Percentiles rank a stretch among this genome's conserved stretches.
phyloP scores from a whole-genome alignment of 2,329 filamentous ascomycete species.

The Fusarium sp. region DNA sequence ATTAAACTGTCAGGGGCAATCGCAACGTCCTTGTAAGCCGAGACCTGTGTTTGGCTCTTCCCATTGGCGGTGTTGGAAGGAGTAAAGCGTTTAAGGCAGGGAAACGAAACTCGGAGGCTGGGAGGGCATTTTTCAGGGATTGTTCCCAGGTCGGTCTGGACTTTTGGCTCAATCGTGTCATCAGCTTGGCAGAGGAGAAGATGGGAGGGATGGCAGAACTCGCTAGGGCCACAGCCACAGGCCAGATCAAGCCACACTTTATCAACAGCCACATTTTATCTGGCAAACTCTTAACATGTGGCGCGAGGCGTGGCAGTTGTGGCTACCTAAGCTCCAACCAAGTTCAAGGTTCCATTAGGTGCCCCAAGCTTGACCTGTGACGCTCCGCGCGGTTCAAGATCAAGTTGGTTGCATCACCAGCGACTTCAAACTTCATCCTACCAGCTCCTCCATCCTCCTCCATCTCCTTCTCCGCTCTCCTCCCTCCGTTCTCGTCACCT shows the following conservation, averaged over 20 bases:
- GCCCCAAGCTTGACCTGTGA: conserved; percentile 34
- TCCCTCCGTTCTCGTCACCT: conserved; percentile 9
- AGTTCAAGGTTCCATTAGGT: conserved; percentile 13
- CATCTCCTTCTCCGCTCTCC: conserved; percentile 9
- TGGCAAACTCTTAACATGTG: conserved; percentile 12
- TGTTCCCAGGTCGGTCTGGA: conserved; percentile 22
- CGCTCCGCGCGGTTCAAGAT: conserved; percentile 39
- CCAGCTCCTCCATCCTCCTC: conserved; percentile 31
- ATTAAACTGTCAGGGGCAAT: conserved; percentile 33
- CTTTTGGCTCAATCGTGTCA: neutral
- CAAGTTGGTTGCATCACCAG: conserved; percentile 46
- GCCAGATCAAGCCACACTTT: neutral
- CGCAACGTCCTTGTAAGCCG: conserved; percentile 12
- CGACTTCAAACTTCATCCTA: conserved; percentile 42
- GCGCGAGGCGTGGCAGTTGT: conserved; percentile 37
- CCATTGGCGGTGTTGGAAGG: conserved; percentile 28
- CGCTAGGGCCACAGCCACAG: conserved; percentile 11
- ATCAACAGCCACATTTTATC: neutral
- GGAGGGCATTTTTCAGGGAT: conserved; percentile 34
- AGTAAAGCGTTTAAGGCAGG: conserved; percentile 19
- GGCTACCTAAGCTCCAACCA: conserved; percentile 36
- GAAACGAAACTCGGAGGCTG: conserved; percentile 41
- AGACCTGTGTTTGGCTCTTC: conserved; percentile 2
- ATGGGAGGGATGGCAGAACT: neutral
- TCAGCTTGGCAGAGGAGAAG: conserved; percentile 7